These are phyloP conservation scores for Botrytis deweyae DNA, from an alignment of 2,329 filamentous ascomycete genomes.

Conservation along the genomic window DNA sequence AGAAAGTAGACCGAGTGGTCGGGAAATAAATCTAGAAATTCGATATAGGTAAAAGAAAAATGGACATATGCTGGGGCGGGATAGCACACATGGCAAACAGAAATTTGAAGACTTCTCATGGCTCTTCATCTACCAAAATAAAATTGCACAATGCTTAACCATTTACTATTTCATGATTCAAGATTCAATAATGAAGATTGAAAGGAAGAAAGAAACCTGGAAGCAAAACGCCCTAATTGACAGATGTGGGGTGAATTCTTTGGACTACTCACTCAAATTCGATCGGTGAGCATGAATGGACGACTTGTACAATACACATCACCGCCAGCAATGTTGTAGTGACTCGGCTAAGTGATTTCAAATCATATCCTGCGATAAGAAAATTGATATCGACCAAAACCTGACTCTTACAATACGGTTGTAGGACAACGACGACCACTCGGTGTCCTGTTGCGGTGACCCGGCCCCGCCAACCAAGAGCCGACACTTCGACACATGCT, in stretches of 20 bases:
- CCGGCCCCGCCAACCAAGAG: neutral
- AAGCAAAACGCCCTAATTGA: neutral
- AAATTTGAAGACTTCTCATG: neutral
- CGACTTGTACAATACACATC: neutral
- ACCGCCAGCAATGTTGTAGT: neutral
- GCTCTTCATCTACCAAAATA: neutral
- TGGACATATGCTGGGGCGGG: neutral
- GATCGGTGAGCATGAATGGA: neutral
- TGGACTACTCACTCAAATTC: neutral
- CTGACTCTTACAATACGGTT: neutral
- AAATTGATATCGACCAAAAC: neutral
- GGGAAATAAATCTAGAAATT: neutral
- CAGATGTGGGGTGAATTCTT: neutral
- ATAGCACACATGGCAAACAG: neutral
- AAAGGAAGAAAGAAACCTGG: neutral
- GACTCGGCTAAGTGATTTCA: neutral
- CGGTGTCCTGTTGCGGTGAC: constrained; percentile 6
- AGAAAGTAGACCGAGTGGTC: neutral
- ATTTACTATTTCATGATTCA: neutral
- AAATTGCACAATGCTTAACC: neutral
- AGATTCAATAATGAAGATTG: neutral
- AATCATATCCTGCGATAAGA: neutral
- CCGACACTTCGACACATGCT: constrained; percentile 1
- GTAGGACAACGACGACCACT: neutral
- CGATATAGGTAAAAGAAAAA: neutral